Conservation (phyloP, 257 asterid genomes). For the Rehmannia glutinosa region DNA sequence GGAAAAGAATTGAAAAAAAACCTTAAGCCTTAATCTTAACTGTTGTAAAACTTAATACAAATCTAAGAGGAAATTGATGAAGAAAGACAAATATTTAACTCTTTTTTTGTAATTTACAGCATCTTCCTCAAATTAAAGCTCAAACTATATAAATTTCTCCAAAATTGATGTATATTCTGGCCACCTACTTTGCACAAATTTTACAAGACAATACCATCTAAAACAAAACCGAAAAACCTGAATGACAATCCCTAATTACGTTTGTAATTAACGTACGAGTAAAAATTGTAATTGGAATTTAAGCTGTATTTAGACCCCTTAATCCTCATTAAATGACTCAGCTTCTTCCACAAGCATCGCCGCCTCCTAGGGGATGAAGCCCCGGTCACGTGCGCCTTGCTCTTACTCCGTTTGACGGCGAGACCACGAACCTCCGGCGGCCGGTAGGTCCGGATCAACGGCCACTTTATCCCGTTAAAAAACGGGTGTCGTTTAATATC, state of each 20-base stretch:
- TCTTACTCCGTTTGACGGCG: slow-evolving; percentile 52
- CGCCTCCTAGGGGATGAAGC: slow-evolving; percentile 47
- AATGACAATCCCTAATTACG: slow-evolving; percentile 25
- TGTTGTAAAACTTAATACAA: too few species aligned
- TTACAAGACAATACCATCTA: slow-evolving; percentile 16
- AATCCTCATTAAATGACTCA: slow-evolving; percentile 45
- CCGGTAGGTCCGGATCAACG: slow-evolving; percentile 69
- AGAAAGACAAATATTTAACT: neutral
- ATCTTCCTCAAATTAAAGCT: neutral
- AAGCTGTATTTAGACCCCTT: slow-evolving; percentile 48
- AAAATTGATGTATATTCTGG: slow-evolving; percentile 28
- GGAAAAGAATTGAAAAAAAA: too few species aligned
- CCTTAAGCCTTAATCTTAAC: too few species aligned
- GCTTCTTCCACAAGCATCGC: slow-evolving; percentile 68
- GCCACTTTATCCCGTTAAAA: slow-evolving; percentile 86
- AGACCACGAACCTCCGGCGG: slow-evolving; percentile 86
- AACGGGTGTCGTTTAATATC: slow-evolving; percentile 92
- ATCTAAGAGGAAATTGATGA: neutral
- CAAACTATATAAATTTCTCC: slow-evolving; percentile 6
- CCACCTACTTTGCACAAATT: slow-evolving; percentile 16
- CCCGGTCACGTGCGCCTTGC: slow-evolving; percentile 37
- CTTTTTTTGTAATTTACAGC: slow-evolving; percentile 4
- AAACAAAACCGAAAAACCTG: slow-evolving; percentile 14
- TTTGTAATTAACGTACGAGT: slow-evolving; percentile 37
- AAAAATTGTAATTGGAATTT: slow-evolving; percentile 63